phyloP scores from a whole-genome alignment of 1,284 basidiomycete genomes.

The Polyporus tsugae region DNA sequence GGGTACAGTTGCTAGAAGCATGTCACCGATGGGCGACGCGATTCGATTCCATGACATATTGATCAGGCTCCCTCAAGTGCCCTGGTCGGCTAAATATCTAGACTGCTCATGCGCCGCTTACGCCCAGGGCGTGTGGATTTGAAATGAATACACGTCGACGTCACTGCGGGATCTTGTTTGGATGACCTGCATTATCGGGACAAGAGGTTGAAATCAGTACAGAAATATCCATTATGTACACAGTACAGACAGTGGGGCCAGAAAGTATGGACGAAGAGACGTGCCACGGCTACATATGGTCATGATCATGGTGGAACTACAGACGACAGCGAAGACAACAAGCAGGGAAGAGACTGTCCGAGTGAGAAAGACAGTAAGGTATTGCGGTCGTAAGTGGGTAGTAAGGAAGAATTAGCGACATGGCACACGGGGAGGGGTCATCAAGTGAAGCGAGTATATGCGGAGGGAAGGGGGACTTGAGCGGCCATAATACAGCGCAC shows the following conservation, averaged over 20 bases:
- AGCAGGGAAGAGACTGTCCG: conserved; percentile 31
- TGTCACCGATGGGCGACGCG: conserved; percentile 24
- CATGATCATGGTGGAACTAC: conserved; percentile 28
- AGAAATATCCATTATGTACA: conserved; percentile 30
- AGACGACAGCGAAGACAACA: conserved; percentile 34
- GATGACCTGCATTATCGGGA: not conserved
- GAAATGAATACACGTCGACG: conserved; percentile 7
- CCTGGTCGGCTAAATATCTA: conserved; percentile 2
- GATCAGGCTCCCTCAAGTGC: conserved; percentile 5
- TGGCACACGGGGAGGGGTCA: not conserved
- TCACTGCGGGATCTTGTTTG: not conserved
- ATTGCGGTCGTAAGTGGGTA: conserved; percentile 23
- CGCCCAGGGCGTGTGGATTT: conserved; percentile 3
- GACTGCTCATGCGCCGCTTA: conserved; percentile 10
- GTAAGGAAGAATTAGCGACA: conserved; percentile 7
- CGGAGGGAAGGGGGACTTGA: conserved; percentile 1
- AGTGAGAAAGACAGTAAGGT: conserved; percentile 22
- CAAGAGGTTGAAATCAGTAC: not conserved
- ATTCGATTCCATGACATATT: conserved; percentile 21
- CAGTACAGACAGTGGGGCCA: conserved; percentile 23
- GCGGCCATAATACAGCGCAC: conserved; percentile 24
- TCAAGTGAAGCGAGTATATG: not conserved
- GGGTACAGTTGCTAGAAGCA: conserved; percentile 10
- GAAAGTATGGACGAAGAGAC: conserved; percentile 23
- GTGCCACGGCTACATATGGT: conserved; percentile 34